A percentile compares a stretch with the other conserved stretches of the same genome.
phyloP scores from a whole-genome alignment of 371 early-diverging fungal species.

The Mucor sp. region DNA sequence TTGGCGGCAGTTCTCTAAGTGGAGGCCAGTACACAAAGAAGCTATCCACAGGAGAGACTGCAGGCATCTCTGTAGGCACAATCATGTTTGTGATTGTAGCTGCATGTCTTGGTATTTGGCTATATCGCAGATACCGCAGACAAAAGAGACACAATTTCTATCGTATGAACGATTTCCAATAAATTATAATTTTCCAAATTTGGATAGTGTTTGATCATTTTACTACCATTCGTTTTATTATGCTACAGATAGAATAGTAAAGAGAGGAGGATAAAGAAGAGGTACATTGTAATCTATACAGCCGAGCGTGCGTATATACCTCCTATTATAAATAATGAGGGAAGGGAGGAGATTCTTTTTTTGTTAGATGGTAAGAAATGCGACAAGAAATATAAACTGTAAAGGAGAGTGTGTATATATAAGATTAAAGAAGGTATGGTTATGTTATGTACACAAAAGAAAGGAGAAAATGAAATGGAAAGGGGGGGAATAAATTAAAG shows the following conservation, averaged over 20 bases:
- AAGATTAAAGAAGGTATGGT: not conserved
- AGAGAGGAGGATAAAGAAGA: not conserved
- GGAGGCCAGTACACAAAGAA: not conserved
- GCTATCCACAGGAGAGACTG: slow-evolving; percentile 11
- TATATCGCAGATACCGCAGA: slow-evolving; percentile 19
- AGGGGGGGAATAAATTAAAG: not conserved
- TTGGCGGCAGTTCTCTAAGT: not conserved
- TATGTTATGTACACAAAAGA: not conserved
- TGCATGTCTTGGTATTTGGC: slow-evolving; percentile 7
- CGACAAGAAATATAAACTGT: not conserved
- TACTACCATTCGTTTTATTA: not conserved
- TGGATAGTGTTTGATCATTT: not conserved
- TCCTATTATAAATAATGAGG: not conserved
- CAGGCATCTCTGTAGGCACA: slow-evolving; percentile 39
- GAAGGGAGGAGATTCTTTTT: not conserved
- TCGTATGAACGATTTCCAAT: slow-evolving; percentile 23
- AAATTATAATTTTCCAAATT: not conserved
- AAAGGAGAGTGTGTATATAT: not conserved
- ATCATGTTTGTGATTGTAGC: slow-evolving; percentile 14
- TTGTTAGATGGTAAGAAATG: not conserved
- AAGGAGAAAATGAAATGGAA: not conserved
- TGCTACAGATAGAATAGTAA: not conserved
- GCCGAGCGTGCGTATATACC: not conserved
- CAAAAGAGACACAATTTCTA: slow-evolving; percentile 23
- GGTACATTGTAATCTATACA: slow-evolving; percentile 4